Base-by-base conservation (phyloP, 805 yeast species). In the Sungouiozyma ichnusensis region DNA sequence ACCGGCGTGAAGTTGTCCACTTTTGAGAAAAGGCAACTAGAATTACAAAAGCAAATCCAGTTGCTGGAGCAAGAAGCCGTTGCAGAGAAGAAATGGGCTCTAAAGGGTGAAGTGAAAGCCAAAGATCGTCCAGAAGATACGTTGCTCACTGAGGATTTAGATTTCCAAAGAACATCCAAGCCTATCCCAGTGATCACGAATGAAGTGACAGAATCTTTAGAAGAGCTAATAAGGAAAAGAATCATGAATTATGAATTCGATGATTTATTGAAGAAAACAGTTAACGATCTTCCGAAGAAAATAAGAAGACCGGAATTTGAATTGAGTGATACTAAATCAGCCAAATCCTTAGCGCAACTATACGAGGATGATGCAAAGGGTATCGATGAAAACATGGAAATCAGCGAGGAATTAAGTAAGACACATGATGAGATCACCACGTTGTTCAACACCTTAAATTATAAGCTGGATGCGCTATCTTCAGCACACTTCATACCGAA, bases 401-500 rank as follows among this genome's bases (percentile, higher is more conserved):
- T 73, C 17, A 71, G 72, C 32, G 92, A 81, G 44, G 85, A 81
- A 54, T 62, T 84, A 24, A 69, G 77, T 41, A 72, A 71, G 39
- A 81, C 83, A 4, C 97, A 92, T 60, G 74, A 77, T 44, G 97
- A 88, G 60, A 79, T 92, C 41, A 66, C 73, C 14, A 77, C 71
- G 31, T 56, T 90, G 44, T 87, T 76, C 56, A 71, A 72, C 36
- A 67, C 67, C 11, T 67, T 90, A 31, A 71, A 73, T 38, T 78
- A 81, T 54, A 82, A 81, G 51, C 73, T 90, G 39, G 97, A 92
- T 62, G 79, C 96, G 4, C 69, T 90, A 43, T 78, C 94, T 39
- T 87, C 97, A n/a, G 94, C 96, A 48, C 94, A 87, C 60, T 92
- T 82, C 67, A 74, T 87, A 46, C 98, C 98, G 40, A 85, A 82